Evolutionary conservation across 176 grass and related monocot genomes (phyloP).

Genomic region (Aegilops longissima): DNA sequence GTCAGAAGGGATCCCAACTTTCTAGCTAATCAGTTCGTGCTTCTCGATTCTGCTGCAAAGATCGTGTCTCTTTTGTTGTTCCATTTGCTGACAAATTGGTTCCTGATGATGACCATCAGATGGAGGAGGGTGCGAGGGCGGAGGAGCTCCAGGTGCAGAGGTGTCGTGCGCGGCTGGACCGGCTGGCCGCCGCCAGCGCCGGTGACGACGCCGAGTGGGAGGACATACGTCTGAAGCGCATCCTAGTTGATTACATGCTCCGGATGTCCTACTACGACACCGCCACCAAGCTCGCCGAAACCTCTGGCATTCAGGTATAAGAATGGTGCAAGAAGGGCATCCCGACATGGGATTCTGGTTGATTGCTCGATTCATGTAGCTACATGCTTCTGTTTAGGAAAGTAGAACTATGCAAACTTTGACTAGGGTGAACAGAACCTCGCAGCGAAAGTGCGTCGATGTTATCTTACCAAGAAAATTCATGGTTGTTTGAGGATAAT

Average conservation of each 20-base stretch:
- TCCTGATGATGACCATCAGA: conserved; percentile 31
- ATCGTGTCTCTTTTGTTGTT: neutral
- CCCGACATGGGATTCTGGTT: neutral
- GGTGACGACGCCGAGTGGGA: conserved; percentile 64
- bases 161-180: conserved; percentile 78
- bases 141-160: conserved; percentile 81
- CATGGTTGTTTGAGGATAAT: neutral
- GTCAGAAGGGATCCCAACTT: neutral
- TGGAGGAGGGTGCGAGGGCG: conserved; percentile 60
- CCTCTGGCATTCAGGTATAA: conserved; percentile 75
- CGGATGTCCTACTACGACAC: conserved; percentile 93
- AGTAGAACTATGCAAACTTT: neutral
- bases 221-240: conserved; percentile 62
- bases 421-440: neutral
- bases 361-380: neutral
- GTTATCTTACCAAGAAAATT: neutral
- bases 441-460: neutral
- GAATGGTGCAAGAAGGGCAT: neutral
- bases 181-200: conserved; percentile 42
- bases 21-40: neutral
- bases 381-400: neutral
- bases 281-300: conserved; percentile 53
- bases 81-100: conserved; percentile 23
- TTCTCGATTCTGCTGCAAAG: neutral
- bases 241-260: conserved; percentile 98